Percentiles rank a stretch among this genome's conserved stretches.
Evolutionary conservation across 1,139 yeast species (phyloP).

Genomic region (Candida sojae): DNA sequence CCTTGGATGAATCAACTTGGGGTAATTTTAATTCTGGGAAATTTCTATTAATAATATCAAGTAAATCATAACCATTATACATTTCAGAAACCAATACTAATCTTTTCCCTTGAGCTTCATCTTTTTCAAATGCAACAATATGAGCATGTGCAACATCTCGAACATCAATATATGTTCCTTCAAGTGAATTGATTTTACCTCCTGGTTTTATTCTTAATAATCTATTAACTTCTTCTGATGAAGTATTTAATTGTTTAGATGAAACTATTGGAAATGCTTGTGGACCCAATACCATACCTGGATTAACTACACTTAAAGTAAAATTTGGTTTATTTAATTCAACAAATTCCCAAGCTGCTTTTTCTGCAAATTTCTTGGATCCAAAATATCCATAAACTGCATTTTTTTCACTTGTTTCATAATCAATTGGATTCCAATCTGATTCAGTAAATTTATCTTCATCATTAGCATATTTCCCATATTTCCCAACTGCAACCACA

Average conservation of each 20-base stretch:
- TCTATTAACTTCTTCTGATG: slow-evolving; percentile 32
- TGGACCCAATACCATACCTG: slow-evolving; percentile 50
- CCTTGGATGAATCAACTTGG: slow-evolving; percentile 18
- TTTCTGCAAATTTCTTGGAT: slow-evolving; percentile 54
- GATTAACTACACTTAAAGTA: slow-evolving; percentile 41
- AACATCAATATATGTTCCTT: slow-evolving; percentile 43
- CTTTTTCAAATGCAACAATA: slow-evolving; percentile 38
- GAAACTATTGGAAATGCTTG: slow-evolving; percentile 37
- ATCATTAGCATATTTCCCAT: slow-evolving; percentile 7
- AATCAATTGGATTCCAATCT: slow-evolving; percentile 31
- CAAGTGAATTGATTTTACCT: slow-evolving; percentile 15
- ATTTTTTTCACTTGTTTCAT: slow-evolving; percentile 28
- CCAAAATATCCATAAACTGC: slow-evolving; percentile 42
- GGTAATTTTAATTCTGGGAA: slow-evolving; percentile 12
- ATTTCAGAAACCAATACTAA: slow-evolving; percentile 24
- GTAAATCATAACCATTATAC: slow-evolving; percentile 28
- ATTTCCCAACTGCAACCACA: slow-evolving; percentile 20
- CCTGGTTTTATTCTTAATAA: slow-evolving; percentile 20
- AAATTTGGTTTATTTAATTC: slow-evolving; percentile 38
- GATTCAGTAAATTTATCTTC: slow-evolving; percentile 22
- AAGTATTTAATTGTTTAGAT: slow-evolving; percentile 21
- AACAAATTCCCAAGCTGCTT: slow-evolving; percentile 36
- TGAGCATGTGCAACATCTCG: slow-evolving; percentile 58
- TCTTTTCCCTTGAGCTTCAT: slow-evolving; percentile 23
- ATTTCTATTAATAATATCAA: slow-evolving; percentile 33